phyloP scores from a whole-genome alignment of 2,329 filamentous ascomycete genomes.

The Clonostachys solani region DNA sequence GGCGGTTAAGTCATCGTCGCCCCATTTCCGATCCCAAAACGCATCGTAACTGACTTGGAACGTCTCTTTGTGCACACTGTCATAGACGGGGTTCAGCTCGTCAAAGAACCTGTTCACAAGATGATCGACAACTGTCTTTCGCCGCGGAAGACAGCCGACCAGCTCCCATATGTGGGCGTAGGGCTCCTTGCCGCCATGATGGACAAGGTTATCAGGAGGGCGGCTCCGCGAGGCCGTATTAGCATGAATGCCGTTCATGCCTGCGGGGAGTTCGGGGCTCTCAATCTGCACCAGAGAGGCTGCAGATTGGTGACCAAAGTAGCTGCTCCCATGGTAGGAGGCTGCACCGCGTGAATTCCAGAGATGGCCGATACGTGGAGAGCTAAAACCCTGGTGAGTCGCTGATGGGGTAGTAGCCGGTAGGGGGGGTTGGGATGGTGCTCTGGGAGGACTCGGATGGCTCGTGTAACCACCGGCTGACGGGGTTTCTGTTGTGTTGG shows the following conservation, averaged over 20 bases:
- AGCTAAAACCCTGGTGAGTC: too few species aligned
- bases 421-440: too few species aligned
- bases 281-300: slow-evolving; percentile 21
- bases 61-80: slow-evolving; percentile 24
- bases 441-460: too few species aligned
- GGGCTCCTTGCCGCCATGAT: slow-evolving; percentile 9
- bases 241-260: slow-evolving; percentile 5
- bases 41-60: slow-evolving; percentile 27
- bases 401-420: too few species aligned
- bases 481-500: too few species aligned
- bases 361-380: slow-evolving; percentile 13
- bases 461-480: too few species aligned
- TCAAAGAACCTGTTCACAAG: slow-evolving; percentile 24
- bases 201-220: background rate
- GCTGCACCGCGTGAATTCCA: slow-evolving; percentile 20
- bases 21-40: slow-evolving; percentile 31
- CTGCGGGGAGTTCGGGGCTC: slow-evolving; percentile 12
- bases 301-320: slow-evolving; percentile 23
- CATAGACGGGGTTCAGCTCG: slow-evolving; percentile 28
- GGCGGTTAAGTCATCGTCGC: slow-evolving; percentile 29
- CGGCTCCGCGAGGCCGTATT: background rate
- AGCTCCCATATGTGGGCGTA: slow-evolving; percentile 34
- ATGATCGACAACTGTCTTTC: slow-evolving; percentile 26
- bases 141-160: slow-evolving; percentile 27
- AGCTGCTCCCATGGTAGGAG: slow-evolving; percentile 21